Base-by-base conservation (phyloP, 345 rosid species). In the Noccaea caerulescens region DNA sequence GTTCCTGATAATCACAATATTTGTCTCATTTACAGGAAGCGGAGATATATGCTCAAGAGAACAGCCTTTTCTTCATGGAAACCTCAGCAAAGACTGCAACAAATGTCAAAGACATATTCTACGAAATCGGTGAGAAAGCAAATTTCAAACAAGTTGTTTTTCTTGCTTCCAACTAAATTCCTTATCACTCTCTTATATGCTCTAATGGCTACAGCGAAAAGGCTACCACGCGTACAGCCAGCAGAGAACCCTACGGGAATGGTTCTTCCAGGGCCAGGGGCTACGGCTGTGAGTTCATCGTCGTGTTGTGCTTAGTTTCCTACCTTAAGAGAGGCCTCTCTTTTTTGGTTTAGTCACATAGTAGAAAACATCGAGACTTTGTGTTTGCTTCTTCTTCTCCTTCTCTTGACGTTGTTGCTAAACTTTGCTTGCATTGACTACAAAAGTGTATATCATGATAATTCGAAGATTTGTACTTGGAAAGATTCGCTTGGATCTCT, bases 61-160 rank as follows among this genome's bases (percentile, higher is more conserved):
- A 84, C 77, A 85, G 85, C 72, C 87, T 90, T 52, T 84, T 90
- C 87, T 90, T 90, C 79, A 79, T 88, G 84, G 97, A 90, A 77
- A 84, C 94, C 58, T 90, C 97, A 37, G 97, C 97, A 1, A 90
- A 90, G 78, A 79, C 87, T 6, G 88, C 97, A 16, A 65, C 72
- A 8, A 90, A 90, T 71, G 97, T 86, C 73, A 88, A 88, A 76
- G 89, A 86, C 66, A 80, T 90, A 66, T 90, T 90, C 53, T 82
- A 86, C 68, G 92, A 90, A 81, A 88, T 90, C 54, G 97, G 97
- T 90, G 10, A 76, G 59, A 43, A 8, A 64, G 12, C 18, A 3
- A 20, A 11, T 54, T 25, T 1, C 43, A 54, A 33, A 60, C 12
- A 69, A 38, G 10, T 55, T 32, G 1, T 4, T 12, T 73, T 12